Percentiles rank a stretch among this genome's conserved stretches.
Conservation (phyloP, 164 flowering plant species). For the Saururus chinensis region DNA sequence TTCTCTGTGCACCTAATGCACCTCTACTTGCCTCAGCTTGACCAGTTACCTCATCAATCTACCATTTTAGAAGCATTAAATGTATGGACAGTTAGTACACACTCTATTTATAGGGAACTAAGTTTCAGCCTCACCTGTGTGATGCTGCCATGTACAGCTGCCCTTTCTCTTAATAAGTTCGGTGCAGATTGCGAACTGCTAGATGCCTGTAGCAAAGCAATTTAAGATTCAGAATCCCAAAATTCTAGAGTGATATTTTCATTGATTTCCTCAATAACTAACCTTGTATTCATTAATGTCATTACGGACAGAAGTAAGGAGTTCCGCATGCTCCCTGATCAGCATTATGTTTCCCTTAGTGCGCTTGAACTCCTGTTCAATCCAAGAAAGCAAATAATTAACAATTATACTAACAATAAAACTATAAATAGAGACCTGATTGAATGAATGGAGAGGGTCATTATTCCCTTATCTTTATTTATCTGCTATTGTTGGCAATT, state of each 20-base stretch:
- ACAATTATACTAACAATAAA: too few species aligned
- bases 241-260: not conserved
- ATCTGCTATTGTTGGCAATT: too few species aligned
- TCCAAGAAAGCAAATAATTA: not conserved
- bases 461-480: too few species aligned
- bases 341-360: slow-evolving; percentile 85
- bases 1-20: slow-evolving; percentile 59
- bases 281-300: slow-evolving; percentile 97
- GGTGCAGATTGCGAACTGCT: slow-evolving; percentile 74
- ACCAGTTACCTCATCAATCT: slow-evolving; percentile 82
- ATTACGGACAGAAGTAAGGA: slow-evolving; percentile 92
- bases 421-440: too few species aligned
- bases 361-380: slow-evolving; percentile 67
- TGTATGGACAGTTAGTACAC: too few species aligned
- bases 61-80: not conserved
- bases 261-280: not conserved
- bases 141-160: slow-evolving; percentile 88
- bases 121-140: slow-evolving; percentile 52
- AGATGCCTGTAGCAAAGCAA: slow-evolving; percentile 46
- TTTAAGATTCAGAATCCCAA: not conserved
- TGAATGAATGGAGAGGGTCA: too few species aligned
- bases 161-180: slow-evolving; percentile 81
- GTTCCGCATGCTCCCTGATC: slow-evolving; percentile 96
- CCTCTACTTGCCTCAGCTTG: slow-evolving; percentile 73
- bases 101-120: not conserved